phyloP scores from a whole-genome alignment of 2,329 filamentous ascomycete species.

The Pseudovirgaria hyperparasitica region DNA sequence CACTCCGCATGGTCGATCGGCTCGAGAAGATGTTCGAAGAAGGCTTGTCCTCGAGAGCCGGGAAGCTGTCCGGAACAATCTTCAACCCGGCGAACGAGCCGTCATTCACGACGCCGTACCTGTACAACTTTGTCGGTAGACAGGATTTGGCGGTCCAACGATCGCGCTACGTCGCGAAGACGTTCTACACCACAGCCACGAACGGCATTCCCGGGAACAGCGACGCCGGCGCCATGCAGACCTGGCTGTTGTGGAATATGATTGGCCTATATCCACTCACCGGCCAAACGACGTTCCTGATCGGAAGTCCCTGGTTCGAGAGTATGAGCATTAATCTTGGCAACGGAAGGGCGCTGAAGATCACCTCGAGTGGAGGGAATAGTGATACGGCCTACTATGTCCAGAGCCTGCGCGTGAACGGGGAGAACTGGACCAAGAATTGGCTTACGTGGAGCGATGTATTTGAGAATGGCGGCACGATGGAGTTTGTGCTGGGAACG shows the following conservation, averaged over 20 bases:
- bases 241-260: constrained; percentile 39
- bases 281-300: constrained; percentile 54
- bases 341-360: constrained; percentile 37
- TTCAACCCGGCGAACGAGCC: constrained; percentile 60
- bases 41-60: constrained; percentile 28
- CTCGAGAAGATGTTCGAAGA: constrained; percentile 49
- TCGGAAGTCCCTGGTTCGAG: constrained; percentile 33
- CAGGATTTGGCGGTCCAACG: constrained; percentile 49
- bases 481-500: constrained; percentile 52
- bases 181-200: constrained; percentile 43
- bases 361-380: constrained; percentile 41
- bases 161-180: constrained; percentile 45
- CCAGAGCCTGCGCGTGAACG: constrained; percentile 54
- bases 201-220: constrained; percentile 55
- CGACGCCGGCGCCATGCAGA: constrained; percentile 62
- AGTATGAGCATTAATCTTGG: constrained; percentile 48
- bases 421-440: constrained; percentile 45
- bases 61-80: constrained; percentile 39
- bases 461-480: constrained; percentile 44
- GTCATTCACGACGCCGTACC: constrained; percentile 52
- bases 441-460: constrained; percentile 57
- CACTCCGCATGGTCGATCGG: constrained; percentile 40
- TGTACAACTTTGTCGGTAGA: constrained; percentile 54
- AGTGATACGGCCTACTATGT: constrained; percentile 42
- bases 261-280: constrained; percentile 35